Evolutionary conservation across 23 red algal species (phyloP).

Genomic region (Gracilaria vermiculophylla): DNA sequence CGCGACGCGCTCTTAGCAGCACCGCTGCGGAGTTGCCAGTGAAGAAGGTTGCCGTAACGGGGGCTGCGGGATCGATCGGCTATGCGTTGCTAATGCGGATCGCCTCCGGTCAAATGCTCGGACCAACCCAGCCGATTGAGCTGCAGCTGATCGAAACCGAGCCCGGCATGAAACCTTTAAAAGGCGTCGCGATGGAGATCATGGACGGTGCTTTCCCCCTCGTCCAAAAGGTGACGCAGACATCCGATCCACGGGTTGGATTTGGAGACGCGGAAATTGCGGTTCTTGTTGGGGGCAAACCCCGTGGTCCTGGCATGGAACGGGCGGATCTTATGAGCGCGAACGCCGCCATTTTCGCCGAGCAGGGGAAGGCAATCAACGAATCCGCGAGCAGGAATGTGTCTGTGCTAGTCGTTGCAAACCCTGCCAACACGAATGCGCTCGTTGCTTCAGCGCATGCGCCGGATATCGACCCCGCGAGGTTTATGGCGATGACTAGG

Average conservation of each 20-base stretch:
- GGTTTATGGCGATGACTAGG: conserved; percentile 94
- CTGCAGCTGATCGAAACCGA: conserved; percentile 88
- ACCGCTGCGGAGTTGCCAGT: conserved; percentile 16
- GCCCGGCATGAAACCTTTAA: conserved; percentile 82
- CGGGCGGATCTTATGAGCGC: conserved; percentile 86
- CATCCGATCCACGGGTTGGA: conserved; percentile 74
- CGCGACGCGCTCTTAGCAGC: conserved; percentile 25
- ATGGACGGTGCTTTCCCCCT: conserved; percentile 97
- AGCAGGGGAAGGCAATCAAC: conserved; percentile 94
- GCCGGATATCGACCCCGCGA: conserved; percentile 70
- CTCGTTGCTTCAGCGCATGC: conserved; percentile 94
- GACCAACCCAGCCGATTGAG: conserved; percentile 80
- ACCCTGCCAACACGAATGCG: conserved; percentile 96
- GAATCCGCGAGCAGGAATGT: conserved; percentile 65
- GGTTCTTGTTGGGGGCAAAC: conserved; percentile 87
- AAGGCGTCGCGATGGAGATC: conserved; percentile 97
- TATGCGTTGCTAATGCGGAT: conserved; percentile 94
- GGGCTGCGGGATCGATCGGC: conserved; percentile 93
- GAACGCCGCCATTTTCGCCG: conserved; percentile 93
- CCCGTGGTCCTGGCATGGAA: conserved; percentile 97
- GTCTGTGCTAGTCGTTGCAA: conserved; percentile 88
- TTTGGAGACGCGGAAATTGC: conserved; percentile 89
- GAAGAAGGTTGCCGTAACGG: conserved; percentile 93
- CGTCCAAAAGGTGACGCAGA: conserved; percentile 68
- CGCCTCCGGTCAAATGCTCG: conserved; percentile 92